These are phyloP conservation scores for Calvatia gigantea DNA, from an alignment of 768 basidiomycete genomes.

Conservation along the genomic window DNA sequence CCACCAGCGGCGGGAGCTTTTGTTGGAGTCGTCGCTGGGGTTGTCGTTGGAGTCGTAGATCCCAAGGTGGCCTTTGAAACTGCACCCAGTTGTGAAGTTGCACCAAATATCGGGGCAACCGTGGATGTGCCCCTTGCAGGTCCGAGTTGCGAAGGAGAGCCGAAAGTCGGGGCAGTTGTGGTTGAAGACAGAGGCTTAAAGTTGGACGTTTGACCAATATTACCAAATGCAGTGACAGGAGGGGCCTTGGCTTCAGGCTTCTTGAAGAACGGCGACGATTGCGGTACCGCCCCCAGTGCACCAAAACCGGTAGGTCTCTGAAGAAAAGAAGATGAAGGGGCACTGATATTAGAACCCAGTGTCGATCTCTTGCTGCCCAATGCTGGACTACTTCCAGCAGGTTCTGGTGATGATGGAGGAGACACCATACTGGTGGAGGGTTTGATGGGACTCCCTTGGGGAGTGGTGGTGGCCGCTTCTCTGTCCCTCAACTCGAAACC, in stretches of 20 bases:
- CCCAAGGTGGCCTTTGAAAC: conserved; percentile 28
- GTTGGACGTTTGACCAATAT: conserved; percentile 12
- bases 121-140: conserved; percentile 20
- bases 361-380: conserved; percentile 1
- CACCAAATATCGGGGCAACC: conserved; percentile 17
- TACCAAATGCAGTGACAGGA: conserved; percentile 35
- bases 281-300: conserved; percentile 41
- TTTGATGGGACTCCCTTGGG: background rate
- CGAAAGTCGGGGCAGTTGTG: conserved; percentile 35
- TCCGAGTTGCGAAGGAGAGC: conserved; percentile 29
- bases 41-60: conserved; percentile 21
- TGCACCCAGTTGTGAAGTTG: conserved; percentile 31
- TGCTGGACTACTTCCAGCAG: background rate
- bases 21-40: conserved; percentile 23
- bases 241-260: conserved; percentile 29
- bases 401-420: conserved; percentile 10
- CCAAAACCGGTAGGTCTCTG: conserved; percentile 41
- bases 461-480: background rate
- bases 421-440: background rate
- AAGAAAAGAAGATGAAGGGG: conserved; percentile 25
- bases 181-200: conserved; percentile 7
- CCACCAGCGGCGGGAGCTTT: conserved; percentile 32
- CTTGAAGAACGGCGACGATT: conserved; percentile 55
- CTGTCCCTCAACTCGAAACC: background rate
- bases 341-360: background rate